Base-by-base conservation (phyloP, 371 early-diverging fungal species). In the Lichtheimia hyalospora region DNA sequence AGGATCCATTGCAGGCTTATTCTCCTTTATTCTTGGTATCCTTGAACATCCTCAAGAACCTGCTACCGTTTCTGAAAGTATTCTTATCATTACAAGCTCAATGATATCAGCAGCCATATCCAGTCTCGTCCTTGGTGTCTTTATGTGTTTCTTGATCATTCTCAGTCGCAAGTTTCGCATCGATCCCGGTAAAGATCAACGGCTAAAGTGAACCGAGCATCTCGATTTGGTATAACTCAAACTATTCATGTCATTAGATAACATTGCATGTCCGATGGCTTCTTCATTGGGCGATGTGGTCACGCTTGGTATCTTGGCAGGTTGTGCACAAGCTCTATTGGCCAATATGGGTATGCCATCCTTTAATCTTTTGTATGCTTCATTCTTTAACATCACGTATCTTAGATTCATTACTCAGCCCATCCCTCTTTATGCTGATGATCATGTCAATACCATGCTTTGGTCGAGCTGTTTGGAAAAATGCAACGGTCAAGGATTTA, bases 201-300 rank as follows among this genome's bases (percentile, higher is more conserved):
- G 10, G 10, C 34, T 8, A 34, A 34, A 34, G 34, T 6, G 10
- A 34, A 34, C 34, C 34, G 27, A 4, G 7, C 7, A 3, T 5
- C 51, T 34, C 27, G 27, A 27, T 27, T 27, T 27, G 27, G 27
- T 27, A 34, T 34, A n/a, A 49, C 49, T n/a, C 52, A 20, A 40
- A n/a, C n/a, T n/a, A n/a, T n/a, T 16, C 28, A 15, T 46, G n/a
- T 24, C 10, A 23, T 25, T 61, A 82, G 82, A 87, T 65, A 88
- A 88, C 46, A 85, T 88, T 67, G 88, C 88, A 14, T 85, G 85
- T 55, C 88, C 86, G 18, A 76, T 88, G 75, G 89, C 89, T 3
- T 88, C 92, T 8, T 84, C 86, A 2, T 63, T 89, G 28, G 92
- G 92, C 14, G 92, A 92, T 67, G 74, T 92, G 21, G 83, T 90